These are phyloP conservation scores for Verbascum thapsus DNA, from an alignment of 257 asterid species.

Conservation along the genomic window DNA sequence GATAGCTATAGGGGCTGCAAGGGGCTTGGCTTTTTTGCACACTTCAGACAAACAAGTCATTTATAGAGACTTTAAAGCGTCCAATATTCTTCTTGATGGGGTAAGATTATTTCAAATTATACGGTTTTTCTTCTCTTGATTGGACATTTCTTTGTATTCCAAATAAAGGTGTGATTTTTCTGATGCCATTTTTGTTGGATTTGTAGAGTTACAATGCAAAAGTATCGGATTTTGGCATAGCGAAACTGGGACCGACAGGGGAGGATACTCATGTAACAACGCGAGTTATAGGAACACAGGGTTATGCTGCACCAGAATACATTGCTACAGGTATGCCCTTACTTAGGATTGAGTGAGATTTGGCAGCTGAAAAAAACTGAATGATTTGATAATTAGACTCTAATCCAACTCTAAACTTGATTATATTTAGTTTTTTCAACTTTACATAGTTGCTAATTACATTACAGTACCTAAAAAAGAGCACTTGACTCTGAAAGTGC, in stretches of 20 bases:
- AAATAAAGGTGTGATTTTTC: conserved; percentile 2
- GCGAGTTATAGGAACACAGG: conserved; percentile 55
- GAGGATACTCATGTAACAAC: conserved; percentile 63
- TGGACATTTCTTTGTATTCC: not conserved
- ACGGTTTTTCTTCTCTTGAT: conserved; percentile 4
- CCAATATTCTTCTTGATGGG: conserved; percentile 64
- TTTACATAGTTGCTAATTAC: too few relatives aligned
- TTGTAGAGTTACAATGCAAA: conserved; percentile 55
- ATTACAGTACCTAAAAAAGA: too few relatives aligned
- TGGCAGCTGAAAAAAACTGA: not conserved
- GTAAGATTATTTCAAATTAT: conserved; percentile 34
- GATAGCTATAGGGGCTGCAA: conserved; percentile 63
- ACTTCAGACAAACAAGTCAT: conserved; percentile 47
- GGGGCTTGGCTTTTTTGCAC: conserved; percentile 56
- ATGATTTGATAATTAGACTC: too few relatives aligned
- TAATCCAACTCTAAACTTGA: too few relatives aligned
- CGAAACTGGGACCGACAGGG: conserved; percentile 56
- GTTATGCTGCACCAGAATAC: conserved; percentile 70
- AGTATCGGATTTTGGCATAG: conserved; percentile 62
- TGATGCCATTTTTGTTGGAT: conserved; percentile 21
- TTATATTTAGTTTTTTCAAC: too few relatives aligned
- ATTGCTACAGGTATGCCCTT: conserved; percentile 48
- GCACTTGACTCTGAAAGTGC: too few relatives aligned
- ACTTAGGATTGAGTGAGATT: not conserved
- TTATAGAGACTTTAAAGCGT: conserved; percentile 63